Evolutionary conservation across 208 protist species (phyloP).

Genomic region (Herpetomonas tarakana): DNA sequence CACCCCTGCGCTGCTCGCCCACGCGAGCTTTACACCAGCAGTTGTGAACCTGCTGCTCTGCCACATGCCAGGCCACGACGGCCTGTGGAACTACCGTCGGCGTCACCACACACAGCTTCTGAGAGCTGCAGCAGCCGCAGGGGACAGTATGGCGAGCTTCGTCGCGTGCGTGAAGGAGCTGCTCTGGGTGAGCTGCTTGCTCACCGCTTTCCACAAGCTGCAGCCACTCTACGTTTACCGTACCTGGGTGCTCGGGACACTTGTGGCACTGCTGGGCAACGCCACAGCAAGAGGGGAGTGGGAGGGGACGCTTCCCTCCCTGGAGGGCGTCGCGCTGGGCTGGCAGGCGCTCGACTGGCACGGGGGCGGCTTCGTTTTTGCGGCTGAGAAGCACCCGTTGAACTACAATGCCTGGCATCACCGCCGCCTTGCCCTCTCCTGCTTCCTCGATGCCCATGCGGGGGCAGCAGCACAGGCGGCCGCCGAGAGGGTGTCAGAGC

Average conservation of each 20-base stretch:
- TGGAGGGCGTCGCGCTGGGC: background rate
- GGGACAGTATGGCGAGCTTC: no score
- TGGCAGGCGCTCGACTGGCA: constrained; percentile 3
- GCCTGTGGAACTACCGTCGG: constrained; percentile 26
- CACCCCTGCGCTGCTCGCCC: constrained; percentile 3
- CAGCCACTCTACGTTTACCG: constrained; percentile 10
- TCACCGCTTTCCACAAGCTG: constrained; percentile 9
- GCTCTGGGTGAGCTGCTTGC: background rate
- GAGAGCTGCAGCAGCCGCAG: background rate
- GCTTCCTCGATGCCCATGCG: background rate
- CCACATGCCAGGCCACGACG: constrained; percentile 21
- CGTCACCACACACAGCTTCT: no score
- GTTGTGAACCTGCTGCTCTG: constrained; percentile 16
- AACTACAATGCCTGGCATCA: constrained; percentile 89
- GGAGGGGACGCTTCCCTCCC: background rate
- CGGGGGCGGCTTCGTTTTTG: constrained; percentile 27
- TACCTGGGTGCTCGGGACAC: constrained; percentile 3
- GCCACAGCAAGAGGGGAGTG: background rate
- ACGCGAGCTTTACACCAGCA: no score
- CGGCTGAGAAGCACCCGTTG: constrained; percentile 61
- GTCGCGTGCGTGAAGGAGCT: constrained; percentile 2
- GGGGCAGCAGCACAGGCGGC: background rate
- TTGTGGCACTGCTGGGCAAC: background rate
- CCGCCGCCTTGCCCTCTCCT: constrained; percentile 17
- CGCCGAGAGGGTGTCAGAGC: no score